A percentile compares a stretch with the other conserved stretches of the same genome.
phyloP scores from a whole-genome alignment of 176 grass and related monocot species.

The Thalia dealbata region DNA sequence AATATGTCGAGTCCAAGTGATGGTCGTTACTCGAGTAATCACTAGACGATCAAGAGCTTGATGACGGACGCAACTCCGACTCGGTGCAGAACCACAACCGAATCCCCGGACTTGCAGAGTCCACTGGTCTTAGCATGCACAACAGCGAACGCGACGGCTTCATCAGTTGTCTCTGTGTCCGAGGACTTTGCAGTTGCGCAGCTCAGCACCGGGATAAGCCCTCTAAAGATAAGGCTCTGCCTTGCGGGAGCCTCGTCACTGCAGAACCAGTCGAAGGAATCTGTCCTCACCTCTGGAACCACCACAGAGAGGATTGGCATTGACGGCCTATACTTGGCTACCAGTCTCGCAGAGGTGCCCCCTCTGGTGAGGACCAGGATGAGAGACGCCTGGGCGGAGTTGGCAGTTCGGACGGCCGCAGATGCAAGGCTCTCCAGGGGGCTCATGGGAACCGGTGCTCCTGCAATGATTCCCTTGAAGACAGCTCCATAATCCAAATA shows the following conservation, averaged over 20 bases:
- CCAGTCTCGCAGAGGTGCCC: conserved; percentile 7
- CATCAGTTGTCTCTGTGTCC: conserved; percentile 11
- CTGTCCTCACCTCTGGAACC: conserved; percentile 6
- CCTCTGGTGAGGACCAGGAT: conserved; percentile 15
- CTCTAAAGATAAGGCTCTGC: conserved; percentile 15
- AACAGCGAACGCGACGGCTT: conserved; percentile 11
- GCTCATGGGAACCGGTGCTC: conserved; percentile 11
- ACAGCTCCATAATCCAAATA: neutral
- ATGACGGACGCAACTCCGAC: conserved; percentile 5
- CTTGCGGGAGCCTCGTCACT: conserved; percentile 20
- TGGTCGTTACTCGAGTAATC: neutral
- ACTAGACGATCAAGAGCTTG: neutral
- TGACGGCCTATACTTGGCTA: neutral
- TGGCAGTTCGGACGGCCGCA: conserved; percentile 1
- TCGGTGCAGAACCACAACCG: conserved; percentile 4
- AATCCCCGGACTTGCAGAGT: conserved; percentile 17
- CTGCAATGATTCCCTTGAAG: neutral
- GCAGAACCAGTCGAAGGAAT: conserved; percentile 13
- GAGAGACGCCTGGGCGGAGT: neutral
- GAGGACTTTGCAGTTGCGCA: conserved; percentile 11
- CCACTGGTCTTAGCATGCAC: conserved; percentile 14
- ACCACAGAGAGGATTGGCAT: conserved; percentile 9
- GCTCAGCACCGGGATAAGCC: conserved; percentile 9
- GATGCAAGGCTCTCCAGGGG: conserved; percentile 5
- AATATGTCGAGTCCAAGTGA: too few relatives aligned